Conservation (phyloP, 2,329 filamentous ascomycete genomes). For the Aspergillus sp. region DNA sequence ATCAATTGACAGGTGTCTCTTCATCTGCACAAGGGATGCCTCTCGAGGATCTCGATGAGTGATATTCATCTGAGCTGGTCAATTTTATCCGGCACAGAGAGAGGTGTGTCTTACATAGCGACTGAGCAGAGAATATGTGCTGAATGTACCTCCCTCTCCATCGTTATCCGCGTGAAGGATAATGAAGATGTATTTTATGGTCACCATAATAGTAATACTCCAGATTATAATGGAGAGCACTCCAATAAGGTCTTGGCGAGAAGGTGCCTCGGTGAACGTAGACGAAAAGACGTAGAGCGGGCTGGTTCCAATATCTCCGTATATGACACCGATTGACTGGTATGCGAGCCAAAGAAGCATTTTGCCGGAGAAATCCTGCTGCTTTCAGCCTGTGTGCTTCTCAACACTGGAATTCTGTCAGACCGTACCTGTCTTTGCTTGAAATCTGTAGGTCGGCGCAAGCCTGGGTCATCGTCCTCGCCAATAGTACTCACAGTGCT, state of each 20-base stretch:
- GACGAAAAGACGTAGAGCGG: conserved; percentile 61
- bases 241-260: conserved; percentile 53
- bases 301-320: conserved; percentile 62
- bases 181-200: conserved; percentile 58
- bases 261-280: conserved; percentile 51
- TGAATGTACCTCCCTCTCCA: conserved; percentile 61
- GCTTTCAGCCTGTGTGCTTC: background rate
- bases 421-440: conserved; percentile 1
- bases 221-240: conserved; percentile 59
- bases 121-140: conserved; percentile 55
- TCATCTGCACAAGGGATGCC: conserved; percentile 50
- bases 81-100: background rate
- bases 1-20: conserved; percentile 49
- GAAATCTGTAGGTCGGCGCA: conserved; percentile 15
- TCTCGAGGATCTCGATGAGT: conserved; percentile 55
- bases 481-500: background rate
- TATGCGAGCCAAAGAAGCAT: conserved; percentile 50
- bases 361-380: conserved; percentile 14
- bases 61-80: conserved; percentile 50
- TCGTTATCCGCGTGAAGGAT: conserved; percentile 58
- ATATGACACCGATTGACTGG: conserved; percentile 60
- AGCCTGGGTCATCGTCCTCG: conserved; percentile 15
- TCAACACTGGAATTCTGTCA: background rate
- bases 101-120: conserved; percentile 46
- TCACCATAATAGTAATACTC: conserved; percentile 59